Percentiles rank a stretch among this genome's conserved stretches.
Conservation (phyloP, 805 yeast species). For the Myxozyma sirexii region DNA sequence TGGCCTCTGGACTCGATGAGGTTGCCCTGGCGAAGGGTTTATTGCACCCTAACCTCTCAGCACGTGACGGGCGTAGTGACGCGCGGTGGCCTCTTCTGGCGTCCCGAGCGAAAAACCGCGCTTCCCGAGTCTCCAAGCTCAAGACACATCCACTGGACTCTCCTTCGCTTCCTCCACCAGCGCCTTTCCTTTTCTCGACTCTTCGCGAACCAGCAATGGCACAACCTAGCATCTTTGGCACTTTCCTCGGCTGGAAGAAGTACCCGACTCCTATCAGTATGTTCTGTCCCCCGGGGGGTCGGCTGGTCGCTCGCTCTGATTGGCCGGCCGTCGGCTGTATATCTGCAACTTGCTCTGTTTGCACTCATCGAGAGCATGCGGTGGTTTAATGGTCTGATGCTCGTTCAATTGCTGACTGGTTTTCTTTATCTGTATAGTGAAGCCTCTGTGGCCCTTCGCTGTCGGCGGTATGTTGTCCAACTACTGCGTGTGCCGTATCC, state of each 20-base stretch:
- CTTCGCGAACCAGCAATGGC: constrained; percentile 9
- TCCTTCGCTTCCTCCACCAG: neutral
- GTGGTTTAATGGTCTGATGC: too few species aligned
- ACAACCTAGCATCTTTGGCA: neutral
- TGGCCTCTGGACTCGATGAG: too few species aligned
- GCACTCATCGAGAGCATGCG: too few species aligned
- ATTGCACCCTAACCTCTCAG: too few species aligned
- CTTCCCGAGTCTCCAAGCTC: too few species aligned
- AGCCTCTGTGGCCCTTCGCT: constrained; percentile 86
- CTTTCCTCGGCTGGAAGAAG: constrained; percentile 25
- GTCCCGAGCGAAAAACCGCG: too few species aligned
- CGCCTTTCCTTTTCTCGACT: neutral
- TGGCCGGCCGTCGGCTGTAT: constrained; percentile 11
- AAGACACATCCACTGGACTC: too few species aligned
- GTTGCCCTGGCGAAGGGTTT: too few species aligned
- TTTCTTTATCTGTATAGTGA: constrained; percentile 43
- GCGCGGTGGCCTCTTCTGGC: neutral
- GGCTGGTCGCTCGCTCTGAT: constrained; percentile 14
- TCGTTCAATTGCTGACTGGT: neutral
- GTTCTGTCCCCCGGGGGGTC: constrained; percentile 17
- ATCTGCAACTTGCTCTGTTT: neutral
- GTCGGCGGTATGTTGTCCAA: constrained; percentile 67
- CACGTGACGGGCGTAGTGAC: too few species aligned
- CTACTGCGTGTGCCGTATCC: too few species aligned
- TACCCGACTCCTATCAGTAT: constrained; percentile 41